Base-by-base conservation (phyloP, 1,139 yeast species). In the Candida sojae region DNA sequence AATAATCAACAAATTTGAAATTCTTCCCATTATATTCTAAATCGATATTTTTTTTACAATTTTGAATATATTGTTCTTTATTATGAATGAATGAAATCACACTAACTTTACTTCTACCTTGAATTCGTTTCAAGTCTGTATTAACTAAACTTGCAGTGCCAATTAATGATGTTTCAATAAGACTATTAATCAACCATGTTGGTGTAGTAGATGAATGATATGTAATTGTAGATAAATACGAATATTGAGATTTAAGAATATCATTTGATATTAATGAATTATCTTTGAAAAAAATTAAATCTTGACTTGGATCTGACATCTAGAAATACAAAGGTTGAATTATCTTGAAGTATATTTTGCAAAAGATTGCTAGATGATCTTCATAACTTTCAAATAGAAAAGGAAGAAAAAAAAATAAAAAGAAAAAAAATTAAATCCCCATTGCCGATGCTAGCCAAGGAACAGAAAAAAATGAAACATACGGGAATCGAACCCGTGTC, bases 401-500 rank as follows among this genome's bases (percentile, higher is more conserved):
- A 26, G n/a, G n/a, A n/a, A n/a, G n/a, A 26, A 26, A 26, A 26
- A 26, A 26, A 26, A 26, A 6, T 26, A 26, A 26, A 26, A 26
- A 26, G 4, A 26, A 26, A 26, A 26, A 26, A 26, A 8, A 26
- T 26, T 3, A 26, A 26, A 3, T 26, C 29, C 3, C 21, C 21
- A 17, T 3, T 17, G 3, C 21, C 21, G 21, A 17, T 17, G 21
- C 21, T 26, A 26, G 9, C 9, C 9, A 26, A 6, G 4, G 29
- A 26, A 26, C 4, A 26, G 5, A 6, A n/a, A 31, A 31, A n/a
- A 31, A 31, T 31, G 33, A 25, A 25, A n/a, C 84, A 80, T 81
- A 80, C 84, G 88, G 84, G 87, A 82, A 82, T 82, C 86, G 88
- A 82, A 82, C 88, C 87, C 87, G 75, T 80, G 85, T 78, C 86